A percentile compares a stretch with the other conserved stretches of the same genome.
Conservation (phyloP, 805 yeast genomes). For the Teunomyces cretensis region DNA sequence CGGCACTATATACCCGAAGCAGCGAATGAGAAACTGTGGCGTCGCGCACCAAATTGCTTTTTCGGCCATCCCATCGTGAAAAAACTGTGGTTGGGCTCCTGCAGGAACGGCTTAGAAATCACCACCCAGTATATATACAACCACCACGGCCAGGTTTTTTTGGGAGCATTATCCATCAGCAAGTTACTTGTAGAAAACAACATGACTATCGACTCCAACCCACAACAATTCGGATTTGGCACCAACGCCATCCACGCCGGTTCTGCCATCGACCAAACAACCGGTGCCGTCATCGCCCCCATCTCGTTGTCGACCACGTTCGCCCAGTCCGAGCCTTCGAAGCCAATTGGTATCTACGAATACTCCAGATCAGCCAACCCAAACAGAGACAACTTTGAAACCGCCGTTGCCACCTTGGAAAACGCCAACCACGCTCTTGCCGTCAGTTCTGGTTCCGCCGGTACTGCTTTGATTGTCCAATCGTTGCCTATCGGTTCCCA, state of each 20-base stretch:
- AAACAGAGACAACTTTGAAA: slow-evolving; percentile 78
- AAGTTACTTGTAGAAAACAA: too few species aligned
- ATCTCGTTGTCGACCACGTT: slow-evolving; percentile 82
- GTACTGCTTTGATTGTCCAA: slow-evolving; percentile 76
- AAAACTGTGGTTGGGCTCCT: too few species aligned
- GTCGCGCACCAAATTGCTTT: too few species aligned
- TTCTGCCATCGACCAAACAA: slow-evolving; percentile 62
- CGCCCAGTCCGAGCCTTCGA: slow-evolving; percentile 75
- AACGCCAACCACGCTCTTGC: slow-evolving; percentile 75
- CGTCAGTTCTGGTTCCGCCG: slow-evolving; percentile 82
- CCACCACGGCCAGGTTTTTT: neutral
- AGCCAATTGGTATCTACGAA: slow-evolving; percentile 77
- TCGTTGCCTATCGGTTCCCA: slow-evolving; percentile 70
- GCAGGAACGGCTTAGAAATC: too few species aligned
- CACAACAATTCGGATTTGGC: slow-evolving; percentile 53
- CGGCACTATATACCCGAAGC: too few species aligned
- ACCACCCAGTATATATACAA: too few species aligned
- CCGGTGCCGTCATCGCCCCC: slow-evolving; percentile 87
- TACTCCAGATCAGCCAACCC: slow-evolving; percentile 87
- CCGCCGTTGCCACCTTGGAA: slow-evolving; percentile 76
- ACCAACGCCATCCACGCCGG: slow-evolving; percentile 88
- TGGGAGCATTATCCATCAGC: neutral
- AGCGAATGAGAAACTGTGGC: too few species aligned
- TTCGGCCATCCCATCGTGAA: too few species aligned
- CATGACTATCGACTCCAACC: slow-evolving; percentile 40